Evolutionary conservation across 495 filamentous ascomycete species (phyloP), one percentile per base, ranked within the genome.

Genomic region (Melanomma pulvis-pyrius): DNA sequence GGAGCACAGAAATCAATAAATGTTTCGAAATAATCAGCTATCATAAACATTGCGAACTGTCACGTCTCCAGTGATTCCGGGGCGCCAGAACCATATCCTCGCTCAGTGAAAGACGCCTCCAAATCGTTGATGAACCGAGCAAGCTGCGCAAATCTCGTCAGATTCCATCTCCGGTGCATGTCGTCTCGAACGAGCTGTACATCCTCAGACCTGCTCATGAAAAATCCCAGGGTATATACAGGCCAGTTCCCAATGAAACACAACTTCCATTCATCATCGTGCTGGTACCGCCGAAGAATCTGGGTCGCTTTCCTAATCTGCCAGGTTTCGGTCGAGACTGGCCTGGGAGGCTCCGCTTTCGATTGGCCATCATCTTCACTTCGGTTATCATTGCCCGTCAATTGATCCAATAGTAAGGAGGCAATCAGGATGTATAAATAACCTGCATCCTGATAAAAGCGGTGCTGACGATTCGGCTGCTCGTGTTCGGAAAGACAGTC

Each of bases 231-330:
- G 48, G 48, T 50, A 19, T 50, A 26, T 26, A 50, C 25, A 25
- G 48, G 48, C 48, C 48, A 50, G 48, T 50, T 26, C 21, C 48
- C 48, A 2, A 50, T 50, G 25, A 50, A 26, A 19, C 48, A 50
- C 2, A 26, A 7, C 15, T 50, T 50, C 48, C 48, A 50, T n/a
- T 6, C 48, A 15, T 50, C 48, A 15, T 50, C n/a, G 19, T 50
- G 9, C 48, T 28, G 19, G 5, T 50, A 13, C 9, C 48, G 4
- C 15, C 21, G 48, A 19, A 50, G 22, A 12, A 50, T 50, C 48
- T 24, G 21, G 25, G 25, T 25, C 48, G 48, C 48, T 50, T 50
- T 50, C 48, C 21, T 22, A 47, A 50, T 24, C 22, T 50, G 48
- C 48, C 48, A 50, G 9, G 12, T 4, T 4, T 28, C 48, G n/a